phyloP scores from a whole-genome alignment of 2,329 filamentous ascomycete species.

The Stagonosporopsis chrysanthemi region DNA sequence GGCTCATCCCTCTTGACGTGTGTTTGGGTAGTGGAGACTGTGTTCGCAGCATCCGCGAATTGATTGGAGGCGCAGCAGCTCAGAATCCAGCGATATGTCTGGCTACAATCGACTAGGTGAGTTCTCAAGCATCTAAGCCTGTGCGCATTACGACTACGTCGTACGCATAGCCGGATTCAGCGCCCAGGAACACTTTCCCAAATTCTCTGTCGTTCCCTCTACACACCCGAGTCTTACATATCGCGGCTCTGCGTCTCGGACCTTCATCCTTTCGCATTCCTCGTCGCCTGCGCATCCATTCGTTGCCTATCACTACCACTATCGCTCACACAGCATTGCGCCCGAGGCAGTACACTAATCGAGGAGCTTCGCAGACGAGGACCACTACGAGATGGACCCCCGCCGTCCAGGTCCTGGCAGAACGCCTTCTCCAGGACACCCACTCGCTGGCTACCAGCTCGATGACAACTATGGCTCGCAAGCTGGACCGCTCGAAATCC shows the following conservation, averaged over 20 bases:
- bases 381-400: constrained; percentile 58
- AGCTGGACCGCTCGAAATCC: constrained; percentile 70
- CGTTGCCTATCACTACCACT: constrained; percentile 12
- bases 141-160: constrained; percentile 21
- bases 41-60: constrained; percentile 28
- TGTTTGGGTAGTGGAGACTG: constrained; percentile 28
- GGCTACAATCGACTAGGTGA: constrained; percentile 49
- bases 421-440: constrained; percentile 79
- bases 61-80: constrained; percentile 36
- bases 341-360: constrained; percentile 29
- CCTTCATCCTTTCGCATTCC: constrained; percentile 15
- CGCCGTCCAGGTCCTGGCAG: constrained; percentile 53
- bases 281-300: constrained; percentile 21
- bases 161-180: constrained; percentile 19
- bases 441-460: constrained; percentile 79
- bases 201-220: constrained; percentile 14
- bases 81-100: constrained; percentile 35
- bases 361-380: constrained; percentile 31
- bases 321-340: constrained; percentile 22
- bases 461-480: constrained; percentile 74
- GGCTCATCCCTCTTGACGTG: constrained; percentile 21
- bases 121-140: constrained; percentile 27
- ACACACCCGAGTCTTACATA: constrained; percentile 9
- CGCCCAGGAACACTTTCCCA: constrained; percentile 23
- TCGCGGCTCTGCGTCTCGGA: constrained; percentile 10